phyloP scores from a whole-genome alignment of 805 yeast genomes.

The Hanseniaspora clermontiae region DNA sequence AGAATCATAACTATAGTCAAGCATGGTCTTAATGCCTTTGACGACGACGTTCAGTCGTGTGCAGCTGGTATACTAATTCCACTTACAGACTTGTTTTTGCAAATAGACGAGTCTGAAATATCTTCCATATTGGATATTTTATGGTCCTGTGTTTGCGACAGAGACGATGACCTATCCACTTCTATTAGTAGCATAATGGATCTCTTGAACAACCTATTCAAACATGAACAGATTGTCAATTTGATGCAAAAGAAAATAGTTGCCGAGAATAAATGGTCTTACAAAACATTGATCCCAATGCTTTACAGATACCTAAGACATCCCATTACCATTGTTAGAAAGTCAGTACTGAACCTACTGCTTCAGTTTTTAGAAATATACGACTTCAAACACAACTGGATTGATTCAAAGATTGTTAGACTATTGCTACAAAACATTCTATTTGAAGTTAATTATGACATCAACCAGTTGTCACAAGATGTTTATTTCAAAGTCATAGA shows the following conservation, averaged over 20 bases:
- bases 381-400: conserved; percentile 56
- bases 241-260: conserved; percentile 39
- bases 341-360: conserved; percentile 71
- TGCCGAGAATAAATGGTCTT: conserved; percentile 50
- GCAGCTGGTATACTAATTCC: conserved; percentile 90
- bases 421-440: conserved; percentile 75
- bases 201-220: conserved; percentile 71
- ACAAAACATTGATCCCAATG: conserved; percentile 72
- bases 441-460: conserved; percentile 75
- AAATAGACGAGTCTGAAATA: conserved; percentile 38
- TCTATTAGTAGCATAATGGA: conserved; percentile 96
- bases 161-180: conserved; percentile 86
- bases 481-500: conserved; percentile 47
- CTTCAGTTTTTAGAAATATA: conserved; percentile 56
- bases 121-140: conserved; percentile 48
- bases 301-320: conserved; percentile 87
- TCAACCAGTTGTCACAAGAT: conserved; percentile 46
- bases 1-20: conserved; percentile 73
- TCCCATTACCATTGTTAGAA: conserved; percentile 81
- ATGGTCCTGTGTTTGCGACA: conserved; percentile 79
- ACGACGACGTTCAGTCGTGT: conserved; percentile 94
- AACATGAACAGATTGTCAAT: conserved; percentile 63
- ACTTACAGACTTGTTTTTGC: conserved; percentile 76
- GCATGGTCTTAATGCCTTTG: conserved; percentile 65
- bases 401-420: conserved; percentile 58